Base-by-base conservation (phyloP, 202 grass and related monocot genomes). In the Cymbopogon flexuosus region DNA sequence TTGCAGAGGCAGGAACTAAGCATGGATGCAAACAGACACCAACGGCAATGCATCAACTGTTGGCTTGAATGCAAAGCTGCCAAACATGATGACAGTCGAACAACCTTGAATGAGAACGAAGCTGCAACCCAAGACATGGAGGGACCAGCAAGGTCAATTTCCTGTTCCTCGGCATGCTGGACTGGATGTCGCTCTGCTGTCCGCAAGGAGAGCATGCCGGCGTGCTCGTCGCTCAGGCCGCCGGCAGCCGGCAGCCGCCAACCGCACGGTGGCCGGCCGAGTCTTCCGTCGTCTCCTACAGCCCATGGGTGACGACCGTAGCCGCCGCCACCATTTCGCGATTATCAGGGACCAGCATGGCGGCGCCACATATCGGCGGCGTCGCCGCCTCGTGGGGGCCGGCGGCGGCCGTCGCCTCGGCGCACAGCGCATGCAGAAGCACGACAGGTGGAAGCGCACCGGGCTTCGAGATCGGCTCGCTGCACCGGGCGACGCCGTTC, bases 271-370 rank as follows among this genome's bases (percentile, higher is more conserved):
- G 92, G 0, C 92, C 88, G 0, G 80, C 45, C 6, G 77, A 59
- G 13, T 77, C 85, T 47, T 89, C 88, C 10, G 72, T 89, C 34
- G 67, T 81, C 29, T 93, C 88, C n/a, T 93, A 86, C 72, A 88
- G 91, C 65, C 91, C 91, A 9, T 93, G 91, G 91, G 73, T 68
- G 16, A 84, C 72, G 56, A 87, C 88, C 67, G 84, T 91, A 46
- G 86, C 81, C 6, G 84, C 88, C 19, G 60, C 81, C 62, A 89
- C 89, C 57, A 94, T 12, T 94, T 94, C 41, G 84, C 89, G 3
- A 72, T 91, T 94, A 22, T 91, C 92, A 1, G 89, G 92, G 45
- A 91, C 84, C 3, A 91, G 92, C 87, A 94, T 91, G 89, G 92
- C 89, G 3, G 73, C 84, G 24, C 89, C 92, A 5, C 92, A 91